Conservation (phyloP, 2,329 filamentous ascomycete genomes). For the Fusarium cicatricum region DNA sequence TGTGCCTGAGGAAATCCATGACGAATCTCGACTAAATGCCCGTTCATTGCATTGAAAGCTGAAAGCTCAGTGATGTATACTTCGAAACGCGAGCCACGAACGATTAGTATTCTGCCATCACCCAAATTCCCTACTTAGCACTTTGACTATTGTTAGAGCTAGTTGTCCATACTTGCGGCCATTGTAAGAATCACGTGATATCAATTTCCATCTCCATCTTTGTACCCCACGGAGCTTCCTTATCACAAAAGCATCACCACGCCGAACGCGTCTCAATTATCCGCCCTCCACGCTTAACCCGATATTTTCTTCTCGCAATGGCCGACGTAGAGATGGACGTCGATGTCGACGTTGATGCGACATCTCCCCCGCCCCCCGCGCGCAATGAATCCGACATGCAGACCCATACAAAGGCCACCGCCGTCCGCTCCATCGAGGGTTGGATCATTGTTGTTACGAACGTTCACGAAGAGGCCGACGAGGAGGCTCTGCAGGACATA, state of each 20-base stretch:
- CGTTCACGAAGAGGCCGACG: constrained; percentile 85
- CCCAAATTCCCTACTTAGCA: too few relatives aligned
- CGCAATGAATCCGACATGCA: constrained; percentile 71
- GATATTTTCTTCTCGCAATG: constrained; percentile 47
- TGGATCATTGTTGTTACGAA: constrained; percentile 91
- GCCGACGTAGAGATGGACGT: constrained; percentile 68
- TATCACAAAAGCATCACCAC: not conserved
- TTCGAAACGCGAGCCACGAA: too few relatives aligned
- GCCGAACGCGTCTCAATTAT: not conserved
- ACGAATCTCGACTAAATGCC: not conserved
- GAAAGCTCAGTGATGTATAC: too few relatives aligned
- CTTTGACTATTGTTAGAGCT: too few relatives aligned
- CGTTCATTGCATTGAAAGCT: too few relatives aligned
- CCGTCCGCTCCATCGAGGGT: constrained; percentile 86
- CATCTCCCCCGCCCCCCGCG: constrained; percentile 49
- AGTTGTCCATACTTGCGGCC: not conserved
- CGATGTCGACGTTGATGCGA: constrained; percentile 60
- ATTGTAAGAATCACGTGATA: constrained; percentile 23
- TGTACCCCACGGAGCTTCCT: constrained; percentile 3
- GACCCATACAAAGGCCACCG: constrained; percentile 77
- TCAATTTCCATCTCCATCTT: constrained; percentile 12
- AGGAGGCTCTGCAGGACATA: constrained; percentile 82
- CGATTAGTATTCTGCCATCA: too few relatives aligned
- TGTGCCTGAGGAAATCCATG: constrained; percentile 18
- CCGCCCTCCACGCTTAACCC: not conserved